Percentiles rank a stretch among this genome's conserved stretches.
Conservation (phyloP, 2,329 filamentous ascomycete genomes). For the Paraconiothyrium sp. region DNA sequence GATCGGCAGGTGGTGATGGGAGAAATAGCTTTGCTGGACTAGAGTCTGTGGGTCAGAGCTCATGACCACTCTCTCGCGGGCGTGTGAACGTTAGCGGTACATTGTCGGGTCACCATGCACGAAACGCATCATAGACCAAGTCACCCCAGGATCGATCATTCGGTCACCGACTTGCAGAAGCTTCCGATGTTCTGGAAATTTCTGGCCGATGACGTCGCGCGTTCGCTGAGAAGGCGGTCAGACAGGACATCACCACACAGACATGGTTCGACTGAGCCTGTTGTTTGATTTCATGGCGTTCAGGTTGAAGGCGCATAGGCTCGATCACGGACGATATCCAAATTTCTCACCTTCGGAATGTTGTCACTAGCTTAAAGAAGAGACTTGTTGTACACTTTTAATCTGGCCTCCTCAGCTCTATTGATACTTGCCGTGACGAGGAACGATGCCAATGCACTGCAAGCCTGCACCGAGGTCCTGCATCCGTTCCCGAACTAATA, state of each 20-base stretch:
- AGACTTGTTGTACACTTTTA: background rate
- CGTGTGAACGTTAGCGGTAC: background rate
- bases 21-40: constrained; percentile 33
- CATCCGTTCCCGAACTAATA: too few species aligned
- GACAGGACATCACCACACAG: background rate
- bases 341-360: background rate
- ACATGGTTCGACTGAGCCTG: background rate
- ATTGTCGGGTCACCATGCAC: background rate
- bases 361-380: background rate
- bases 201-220: background rate
- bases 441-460: too few species aligned
- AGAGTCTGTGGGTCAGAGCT: constrained; percentile 18
- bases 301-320: background rate
- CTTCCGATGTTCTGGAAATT: background rate
- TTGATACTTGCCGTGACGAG: too few species aligned
- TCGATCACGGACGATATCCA: constrained; percentile 6
- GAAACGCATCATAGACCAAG: background rate
- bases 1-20: constrained; percentile 32
- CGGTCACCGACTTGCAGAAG: background rate
- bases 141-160: background rate
- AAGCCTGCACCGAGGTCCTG: too few species aligned
- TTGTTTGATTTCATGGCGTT: constrained; percentile 1
- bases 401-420: background rate
- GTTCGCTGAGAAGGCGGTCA: background rate
- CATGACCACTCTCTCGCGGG: background rate